Evolutionary conservation across 495 filamentous ascomycete species (phyloP).

Genomic region (Jackrogersella minutella): DNA sequence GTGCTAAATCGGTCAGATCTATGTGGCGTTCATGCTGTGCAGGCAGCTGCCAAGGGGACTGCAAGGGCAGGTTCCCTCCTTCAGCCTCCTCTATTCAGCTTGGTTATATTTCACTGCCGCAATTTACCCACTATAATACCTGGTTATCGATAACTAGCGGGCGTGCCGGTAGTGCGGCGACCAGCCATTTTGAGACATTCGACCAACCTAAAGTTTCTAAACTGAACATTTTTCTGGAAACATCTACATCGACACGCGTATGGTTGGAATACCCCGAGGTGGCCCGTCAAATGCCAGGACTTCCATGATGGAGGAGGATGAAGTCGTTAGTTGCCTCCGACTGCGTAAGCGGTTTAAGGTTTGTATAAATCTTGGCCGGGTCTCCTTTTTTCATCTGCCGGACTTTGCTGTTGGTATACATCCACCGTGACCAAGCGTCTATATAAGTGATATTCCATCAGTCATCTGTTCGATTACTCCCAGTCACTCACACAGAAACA

Average conservation of each 20-base stretch:
- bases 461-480: slow-evolving; percentile 2
- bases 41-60: background rate
- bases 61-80: slow-evolving; percentile 20
- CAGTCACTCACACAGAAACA: slow-evolving; percentile 7
- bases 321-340: slow-evolving; percentile 5
- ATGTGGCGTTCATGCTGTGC: slow-evolving; percentile 15
- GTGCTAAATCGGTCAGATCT: background rate
- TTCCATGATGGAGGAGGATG: background rate
- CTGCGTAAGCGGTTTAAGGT: slow-evolving; percentile 37
- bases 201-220: slow-evolving; percentile 28
- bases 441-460: slow-evolving; percentile 30
- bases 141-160: slow-evolving; percentile 28
- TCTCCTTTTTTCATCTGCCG: background rate
- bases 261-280: slow-evolving; percentile 40
- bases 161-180: slow-evolving; percentile 22
- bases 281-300: slow-evolving; percentile 30
- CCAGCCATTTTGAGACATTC: slow-evolving; percentile 28
- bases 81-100: slow-evolving; percentile 14
- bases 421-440: background rate
- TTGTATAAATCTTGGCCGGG: slow-evolving; percentile 28
- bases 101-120: slow-evolving; percentile 20
- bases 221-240: slow-evolving; percentile 22
- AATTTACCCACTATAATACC: background rate
- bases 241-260: slow-evolving; percentile 34
- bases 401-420: background rate